Evolutionary conservation across 352 stramenopile genomes (phyloP), one percentile per base, ranked within the genome.

Genomic region (Phytophthora kernoviae): DNA sequence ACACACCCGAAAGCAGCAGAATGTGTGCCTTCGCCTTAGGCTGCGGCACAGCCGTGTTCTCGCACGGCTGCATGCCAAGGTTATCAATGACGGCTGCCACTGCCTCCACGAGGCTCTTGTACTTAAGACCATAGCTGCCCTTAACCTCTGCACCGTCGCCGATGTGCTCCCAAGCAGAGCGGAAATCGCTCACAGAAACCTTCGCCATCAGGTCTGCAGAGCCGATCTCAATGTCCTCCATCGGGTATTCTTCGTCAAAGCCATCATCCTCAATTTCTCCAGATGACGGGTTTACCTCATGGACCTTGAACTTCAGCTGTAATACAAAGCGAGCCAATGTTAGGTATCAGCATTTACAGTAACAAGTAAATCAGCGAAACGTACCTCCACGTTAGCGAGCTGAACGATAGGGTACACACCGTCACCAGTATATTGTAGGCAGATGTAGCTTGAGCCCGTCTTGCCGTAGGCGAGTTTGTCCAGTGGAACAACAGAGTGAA

Each of bases 211-310:
- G 98, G 67, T 99, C 97, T 34, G 90, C 92, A 5, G 96, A 90
- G 21, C 79, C 69, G 37, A 99, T 90, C 49, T 98, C 93, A 43
- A 99, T 83, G 65, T 98, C 91, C 69, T 99, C 98, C 63, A 99
- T 87, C 5, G 96, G 91, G 70, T 99, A 99, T 62, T 99, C 97
- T 74, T 99, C 98, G 50, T 98, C 86, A 71, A 98, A 99, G 8
- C 93, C 91, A 62, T 93, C 82, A 33, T 91, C 80, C 33, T 94
- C 87, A 18, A 79, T 73, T 61, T 99, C 90, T 4, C 96, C 96
- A 17, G 87, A 97, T n/a, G 92, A 86, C 21, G 97, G 84, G 69
- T 99, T 97, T 15, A 99, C 84, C 59, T 98, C 85, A 44, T 99
- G 79, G 9, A 98, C 90, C 63, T 87, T 94, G 70, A 99, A 99